Base-by-base conservation (phyloP, 2,329 filamentous ascomycete genomes). In the Fusarium penzigii region DNA sequence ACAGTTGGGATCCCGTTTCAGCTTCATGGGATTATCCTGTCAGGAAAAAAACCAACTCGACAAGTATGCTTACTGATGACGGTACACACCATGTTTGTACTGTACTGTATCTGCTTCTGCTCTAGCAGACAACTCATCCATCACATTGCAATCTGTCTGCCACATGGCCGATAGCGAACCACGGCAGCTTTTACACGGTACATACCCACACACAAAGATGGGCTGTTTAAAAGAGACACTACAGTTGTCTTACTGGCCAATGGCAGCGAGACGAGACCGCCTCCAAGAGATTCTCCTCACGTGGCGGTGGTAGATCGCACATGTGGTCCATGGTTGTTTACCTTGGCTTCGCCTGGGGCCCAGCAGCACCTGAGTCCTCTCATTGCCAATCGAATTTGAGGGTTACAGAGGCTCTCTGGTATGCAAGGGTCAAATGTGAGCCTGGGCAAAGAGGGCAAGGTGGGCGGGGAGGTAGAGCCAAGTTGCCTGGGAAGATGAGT, bases 231-330 rank as follows among this genome's bases (percentile, higher is more conserved):
- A 36, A 14, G 32, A 14, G 32, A 11, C 10, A 11, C 32, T 36
- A 5, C 13, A 36, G 3, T 14, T 11, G 13, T 14, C 13, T 5
- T 14, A 51, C 49, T 57, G 46, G 49, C 58, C 59, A 61, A 54
- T 57, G 43, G 55, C 45, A 51, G 54, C 46, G 51, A 44, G 51
- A 48, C 49, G 46, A 48, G 41, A 44, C 58, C 49, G 51, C 43
- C 47, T 54, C 45, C 52, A 44, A 43, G 48, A 59, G 58, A 58
- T 54, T 54, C 39, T 51, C 53, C 62, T 69, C 66, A 69, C 66
- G 66, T 68, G 66, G 66, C 62, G 65, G 58, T 64, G 65, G 66
- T 69, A 68, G 66, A 68, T 68, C 66, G 65, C 66, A 64, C 66
- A 66, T 68, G 63, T 57, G 61, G 56, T 63, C 46, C 56, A 55